Evolutionary conservation across 345 rosid species (phyloP).

Genomic region (Rubroshorea leprosula): DNA sequence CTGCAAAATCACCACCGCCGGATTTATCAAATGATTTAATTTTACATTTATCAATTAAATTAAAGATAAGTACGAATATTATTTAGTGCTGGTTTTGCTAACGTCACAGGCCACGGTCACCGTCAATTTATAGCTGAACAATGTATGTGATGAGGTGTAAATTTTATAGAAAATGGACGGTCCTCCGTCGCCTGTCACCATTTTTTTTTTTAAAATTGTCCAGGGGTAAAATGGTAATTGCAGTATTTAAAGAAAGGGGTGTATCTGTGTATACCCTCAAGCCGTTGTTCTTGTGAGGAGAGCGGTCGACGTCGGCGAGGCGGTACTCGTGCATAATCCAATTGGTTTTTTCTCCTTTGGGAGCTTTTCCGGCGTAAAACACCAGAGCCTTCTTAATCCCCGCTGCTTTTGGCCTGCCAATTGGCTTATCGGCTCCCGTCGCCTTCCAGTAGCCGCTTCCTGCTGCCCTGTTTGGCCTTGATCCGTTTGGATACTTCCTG

Average conservation of each 20-base stretch:
- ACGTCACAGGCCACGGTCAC: no score
- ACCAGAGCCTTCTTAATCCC: constrained; percentile 94
- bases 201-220: background rate
- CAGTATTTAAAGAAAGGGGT: background rate
- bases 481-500: constrained; percentile 88
- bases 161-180: background rate
- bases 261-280: constrained; percentile 46
- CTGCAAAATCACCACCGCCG: constrained; percentile 30
- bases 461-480: constrained; percentile 89
- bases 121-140: no score
- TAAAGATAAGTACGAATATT: constrained; percentile 23
- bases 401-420: constrained; percentile 62
- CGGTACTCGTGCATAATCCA: constrained; percentile 99
- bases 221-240: background rate
- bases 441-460: constrained; percentile 97
- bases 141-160: no score
- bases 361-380: constrained; percentile 86
- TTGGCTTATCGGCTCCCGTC: constrained; percentile 96
- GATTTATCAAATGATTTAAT: background rate
- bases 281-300: constrained; percentile 78
- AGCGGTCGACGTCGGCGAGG: constrained; percentile 82
- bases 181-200: background rate
- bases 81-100: no score
- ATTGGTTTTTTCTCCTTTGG: constrained; percentile 80
- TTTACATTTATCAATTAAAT: background rate